A percentile compares a stretch with the other conserved stretches of the same genome.
Conservation (phyloP, 2,329 filamentous ascomycete species). For the Zymoseptoria passerinii region DNA sequence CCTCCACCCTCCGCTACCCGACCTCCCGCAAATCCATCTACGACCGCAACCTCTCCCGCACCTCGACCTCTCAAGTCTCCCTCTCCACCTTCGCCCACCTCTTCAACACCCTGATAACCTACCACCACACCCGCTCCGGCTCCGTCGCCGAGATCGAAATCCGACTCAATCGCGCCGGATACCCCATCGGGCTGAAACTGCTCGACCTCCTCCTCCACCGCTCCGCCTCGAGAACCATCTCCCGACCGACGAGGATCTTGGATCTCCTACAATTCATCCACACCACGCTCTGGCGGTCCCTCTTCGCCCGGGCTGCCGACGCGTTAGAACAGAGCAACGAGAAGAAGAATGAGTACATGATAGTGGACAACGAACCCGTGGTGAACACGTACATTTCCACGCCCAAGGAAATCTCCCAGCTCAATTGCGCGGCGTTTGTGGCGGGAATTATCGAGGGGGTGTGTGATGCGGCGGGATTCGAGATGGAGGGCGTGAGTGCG, state of each 20-base stretch:
- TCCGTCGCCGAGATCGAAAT: conserved; percentile 84
- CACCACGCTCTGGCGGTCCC: conserved; percentile 80
- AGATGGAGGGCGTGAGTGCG: conserved; percentile 73
- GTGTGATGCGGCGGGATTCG: conserved; percentile 86
- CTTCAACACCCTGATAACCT: conserved; percentile 93
- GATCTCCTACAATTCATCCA: conserved; percentile 92
- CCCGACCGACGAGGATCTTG: conserved; percentile 80
- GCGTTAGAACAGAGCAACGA: conserved; percentile 81
- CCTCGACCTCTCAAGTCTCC: conserved; percentile 79
- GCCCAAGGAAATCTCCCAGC: conserved; percentile 87
- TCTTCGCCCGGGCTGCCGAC: conserved; percentile 86
- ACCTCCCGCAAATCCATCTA: conserved; percentile 94
- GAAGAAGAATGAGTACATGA: conserved; percentile 95
- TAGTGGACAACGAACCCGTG: conserved; percentile 93
- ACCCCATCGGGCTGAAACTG: conserved; percentile 85
- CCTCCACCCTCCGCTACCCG: conserved; percentile 68
- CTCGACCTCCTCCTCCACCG: conserved; percentile 92
- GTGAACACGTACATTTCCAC: conserved; percentile 92
- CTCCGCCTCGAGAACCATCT: conserved; percentile 54
- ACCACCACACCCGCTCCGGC: conserved; percentile 82
- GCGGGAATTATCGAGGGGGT: conserved; percentile 93
- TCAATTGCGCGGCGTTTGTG: conserved; percentile 93
- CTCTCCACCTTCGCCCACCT: conserved; percentile 92
- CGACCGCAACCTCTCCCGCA: conserved; percentile 86
- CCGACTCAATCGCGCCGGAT: conserved; percentile 48